Base-by-base conservation (phyloP, 441 rosid species). In the Syzygium syzygioides region DNA sequence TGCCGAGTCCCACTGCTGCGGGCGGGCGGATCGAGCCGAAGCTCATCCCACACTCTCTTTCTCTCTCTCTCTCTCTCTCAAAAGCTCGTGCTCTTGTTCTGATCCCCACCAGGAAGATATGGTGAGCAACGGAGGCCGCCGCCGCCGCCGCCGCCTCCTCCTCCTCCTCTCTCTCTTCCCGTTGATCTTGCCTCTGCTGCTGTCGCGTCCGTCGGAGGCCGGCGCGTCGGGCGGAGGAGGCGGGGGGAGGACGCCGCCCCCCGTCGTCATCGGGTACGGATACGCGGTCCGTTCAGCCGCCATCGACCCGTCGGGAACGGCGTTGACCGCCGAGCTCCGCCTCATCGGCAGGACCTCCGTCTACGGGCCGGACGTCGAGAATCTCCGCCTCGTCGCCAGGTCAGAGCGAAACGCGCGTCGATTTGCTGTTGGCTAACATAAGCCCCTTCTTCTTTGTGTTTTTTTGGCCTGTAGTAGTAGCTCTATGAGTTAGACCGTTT, bases 301-400 rank as follows among this genome's bases (percentile, higher is more conserved):
- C 54, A 86, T 90, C 83, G 89, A 89, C 52, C 54, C 91, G 6
- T 18, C 90, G 26, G 55, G 53, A 26, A 64, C 89, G 14, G 60
- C 91, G 34, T 90, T 94, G 88, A 91, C 92, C 9, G 98, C 98
- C 41, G 76, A 87, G 41, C 98, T 96, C 86, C 76, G 37, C 56
- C 93, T 95, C 50, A 91, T 96, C 62, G 89, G 91, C 15, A 89
- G 87, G 20, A 93, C 97, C 79, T 89, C 96, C n/a, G 88, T 92
- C 50, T 95, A 88, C 87, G 97, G 94, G 52, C 93, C 94, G 26
- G 98, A 96, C 88, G 54, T 96, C 87, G 91, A 79, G 87, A 86
- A 68, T 41, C 97, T 96, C 87, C 91, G 4, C 30, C 94, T 96
- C 59, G 80, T 89, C 18, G 96, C 91, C 89, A 92, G 95, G 79